Conservation (phyloP, 2,329 filamentous ascomycete genomes). For the Epichloe coenophiala region DNA sequence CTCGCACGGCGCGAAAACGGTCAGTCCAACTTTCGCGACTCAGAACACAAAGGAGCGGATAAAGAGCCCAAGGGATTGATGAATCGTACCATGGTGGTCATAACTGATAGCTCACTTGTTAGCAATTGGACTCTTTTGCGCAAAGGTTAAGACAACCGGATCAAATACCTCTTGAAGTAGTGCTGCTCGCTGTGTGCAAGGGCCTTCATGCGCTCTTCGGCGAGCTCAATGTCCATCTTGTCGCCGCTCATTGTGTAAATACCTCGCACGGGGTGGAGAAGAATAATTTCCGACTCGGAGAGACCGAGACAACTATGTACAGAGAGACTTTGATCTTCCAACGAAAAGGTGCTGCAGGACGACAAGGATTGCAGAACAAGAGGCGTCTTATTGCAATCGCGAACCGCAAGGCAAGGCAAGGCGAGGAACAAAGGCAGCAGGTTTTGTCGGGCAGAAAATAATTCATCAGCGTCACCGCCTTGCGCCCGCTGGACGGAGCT, state of each 20-base stretch:
- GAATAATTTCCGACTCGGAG: neutral
- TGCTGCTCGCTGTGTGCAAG: constrained; percentile 95
- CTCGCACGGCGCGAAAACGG: neutral
- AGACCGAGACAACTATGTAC: neutral
- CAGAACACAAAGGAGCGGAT: constrained; percentile 3
- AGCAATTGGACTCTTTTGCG: neutral
- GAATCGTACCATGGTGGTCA: constrained; percentile 76
- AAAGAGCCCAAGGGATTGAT: neutral
- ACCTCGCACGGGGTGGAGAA: neutral
- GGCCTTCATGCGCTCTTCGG: constrained; percentile 49
- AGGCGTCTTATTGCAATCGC: neutral
- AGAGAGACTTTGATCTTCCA: neutral
- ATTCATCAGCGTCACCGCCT: constrained; percentile 16
- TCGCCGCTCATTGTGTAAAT: constrained; percentile 30
- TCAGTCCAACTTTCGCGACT: neutral
- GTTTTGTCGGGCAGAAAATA: constrained; percentile 19
- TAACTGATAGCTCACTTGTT: constrained; percentile 46
- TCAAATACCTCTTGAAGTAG: constrained; percentile 85
- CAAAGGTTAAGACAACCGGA: neutral
- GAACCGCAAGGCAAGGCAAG: neutral
- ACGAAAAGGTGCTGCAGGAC: neutral
- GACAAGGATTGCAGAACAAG: neutral
- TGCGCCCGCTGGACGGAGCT: neutral
- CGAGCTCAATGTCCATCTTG: constrained; percentile 45
- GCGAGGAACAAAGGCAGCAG: constrained; percentile 4